Percentiles rank a stretch among this genome's conserved stretches.
Conservation (phyloP, 805 yeast genomes). For the Starmerella stigmatis region DNA sequence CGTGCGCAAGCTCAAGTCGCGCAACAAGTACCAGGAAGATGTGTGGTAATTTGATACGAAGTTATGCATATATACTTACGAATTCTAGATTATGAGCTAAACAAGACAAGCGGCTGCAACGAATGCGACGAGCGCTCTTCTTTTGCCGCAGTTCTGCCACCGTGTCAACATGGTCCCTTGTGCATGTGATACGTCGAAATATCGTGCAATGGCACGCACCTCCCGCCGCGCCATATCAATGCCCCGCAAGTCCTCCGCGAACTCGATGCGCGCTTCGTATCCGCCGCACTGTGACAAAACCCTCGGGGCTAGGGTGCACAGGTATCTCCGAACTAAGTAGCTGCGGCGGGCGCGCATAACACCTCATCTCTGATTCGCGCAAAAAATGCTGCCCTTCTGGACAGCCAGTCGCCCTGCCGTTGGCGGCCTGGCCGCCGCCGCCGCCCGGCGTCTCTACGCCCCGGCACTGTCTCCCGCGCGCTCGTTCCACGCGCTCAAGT, state of each 20-base stretch:
- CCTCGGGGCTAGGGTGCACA: neutral
- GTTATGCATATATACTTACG: constrained; percentile 4
- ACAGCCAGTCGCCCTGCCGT: neutral
- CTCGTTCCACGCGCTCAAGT: neutral
- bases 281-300: neutral
- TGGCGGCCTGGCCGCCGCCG: neutral
- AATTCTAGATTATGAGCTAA: constrained; percentile 1
- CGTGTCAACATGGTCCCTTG: no score
- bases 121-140: no score
- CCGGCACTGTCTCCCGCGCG: neutral
- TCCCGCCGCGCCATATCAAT: no score
- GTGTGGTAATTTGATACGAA: constrained; percentile 58
- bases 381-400: neutral
- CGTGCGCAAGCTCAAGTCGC: constrained; percentile 66
- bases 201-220: no score
- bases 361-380: constrained; percentile 1
- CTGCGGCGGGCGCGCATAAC: neutral
- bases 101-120: no score
- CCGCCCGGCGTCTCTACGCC: neutral
- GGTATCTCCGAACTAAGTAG: neutral
- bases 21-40: constrained; percentile 91
- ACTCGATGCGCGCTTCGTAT: neutral
- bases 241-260: no score
- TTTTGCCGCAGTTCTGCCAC: no score
- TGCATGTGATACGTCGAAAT: no score